A percentile compares a stretch with the other conserved stretches of the same genome.
Conservation (phyloP, 305 asterid genomes). For the Fraxinus latifolia region DNA sequence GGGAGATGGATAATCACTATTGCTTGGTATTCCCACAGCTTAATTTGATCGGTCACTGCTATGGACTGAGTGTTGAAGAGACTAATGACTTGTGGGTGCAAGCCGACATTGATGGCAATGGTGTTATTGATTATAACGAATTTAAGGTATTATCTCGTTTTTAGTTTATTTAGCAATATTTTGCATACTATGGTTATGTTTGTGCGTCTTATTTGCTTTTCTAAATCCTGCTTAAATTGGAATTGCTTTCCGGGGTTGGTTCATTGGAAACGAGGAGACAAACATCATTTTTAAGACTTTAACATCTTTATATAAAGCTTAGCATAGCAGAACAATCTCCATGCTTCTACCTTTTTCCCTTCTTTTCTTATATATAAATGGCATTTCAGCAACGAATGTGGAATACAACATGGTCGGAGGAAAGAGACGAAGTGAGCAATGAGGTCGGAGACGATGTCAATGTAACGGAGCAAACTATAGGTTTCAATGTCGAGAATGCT, state of each 20-base stretch:
- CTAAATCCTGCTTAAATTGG: background rate
- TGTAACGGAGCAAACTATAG: slow-evolving; percentile 67
- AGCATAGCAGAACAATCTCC: background rate
- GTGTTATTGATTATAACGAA: slow-evolving; percentile 72
- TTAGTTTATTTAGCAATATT: background rate
- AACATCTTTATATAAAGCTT: background rate
- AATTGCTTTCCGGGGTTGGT: background rate
- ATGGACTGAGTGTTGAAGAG: slow-evolving; percentile 78
- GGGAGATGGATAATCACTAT: background rate
- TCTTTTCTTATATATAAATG: background rate
- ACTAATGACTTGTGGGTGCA: slow-evolving; percentile 79
- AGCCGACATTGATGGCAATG: slow-evolving; percentile 81
- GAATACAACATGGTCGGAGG: slow-evolving; percentile 62
- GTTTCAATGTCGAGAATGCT: slow-evolving; percentile 81
- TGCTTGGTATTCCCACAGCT: slow-evolving; percentile 49
- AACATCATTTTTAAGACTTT: background rate
- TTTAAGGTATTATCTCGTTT: slow-evolving; percentile 55
- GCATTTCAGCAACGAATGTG: slow-evolving; percentile 69
- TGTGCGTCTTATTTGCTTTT: background rate
- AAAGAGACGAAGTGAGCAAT: slow-evolving; percentile 36
- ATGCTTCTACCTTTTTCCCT: background rate
- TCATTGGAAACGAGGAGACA: background rate
- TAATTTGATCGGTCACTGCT: slow-evolving; percentile 73
- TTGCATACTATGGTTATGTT: background rate
- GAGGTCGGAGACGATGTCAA: slow-evolving; percentile 35